phyloP scores from a whole-genome alignment of 768 basidiomycete species.

The Termitomyces sp. region DNA sequence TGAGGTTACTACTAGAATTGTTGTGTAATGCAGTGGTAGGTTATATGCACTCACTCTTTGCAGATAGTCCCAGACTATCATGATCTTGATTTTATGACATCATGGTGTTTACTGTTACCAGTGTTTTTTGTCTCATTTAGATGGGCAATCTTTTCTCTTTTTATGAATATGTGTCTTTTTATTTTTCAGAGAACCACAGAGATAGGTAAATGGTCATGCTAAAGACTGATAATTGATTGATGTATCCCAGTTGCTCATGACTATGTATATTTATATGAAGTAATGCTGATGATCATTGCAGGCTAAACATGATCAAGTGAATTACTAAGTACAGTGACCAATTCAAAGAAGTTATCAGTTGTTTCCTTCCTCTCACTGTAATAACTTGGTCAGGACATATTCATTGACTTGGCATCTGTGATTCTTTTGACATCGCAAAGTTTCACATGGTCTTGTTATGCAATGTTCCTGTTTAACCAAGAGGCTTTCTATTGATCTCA shows the following conservation, averaged over 20 bases:
- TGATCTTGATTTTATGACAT: background rate
- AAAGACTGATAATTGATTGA: background rate
- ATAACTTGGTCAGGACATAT: too few relatives aligned
- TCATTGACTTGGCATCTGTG: too few relatives aligned
- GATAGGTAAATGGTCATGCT: background rate
- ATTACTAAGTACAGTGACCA: background rate
- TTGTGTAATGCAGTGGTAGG: background rate
- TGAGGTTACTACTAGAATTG: conserved; percentile 39
- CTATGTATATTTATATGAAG: background rate
- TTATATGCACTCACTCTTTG: background rate
- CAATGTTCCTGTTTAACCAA: too few relatives aligned
- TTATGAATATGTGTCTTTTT: background rate
- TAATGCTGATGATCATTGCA: background rate
- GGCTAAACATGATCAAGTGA: background rate
- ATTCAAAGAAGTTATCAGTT: background rate
- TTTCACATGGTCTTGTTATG: too few relatives aligned
- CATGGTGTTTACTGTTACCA: too few relatives aligned
- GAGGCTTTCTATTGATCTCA: too few relatives aligned
- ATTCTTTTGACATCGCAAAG: too few relatives aligned
- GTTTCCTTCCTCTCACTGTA: too few relatives aligned
- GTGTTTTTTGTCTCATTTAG: too few relatives aligned
- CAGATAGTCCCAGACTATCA: too few relatives aligned
- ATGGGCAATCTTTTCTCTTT: too few relatives aligned
- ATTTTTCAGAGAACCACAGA: background rate
- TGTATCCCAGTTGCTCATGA: background rate